Percentiles rank a stretch among this genome's conserved stretches.
Conservation (phyloP, 306 rosid species). For the Trifolium subterraneum region DNA sequence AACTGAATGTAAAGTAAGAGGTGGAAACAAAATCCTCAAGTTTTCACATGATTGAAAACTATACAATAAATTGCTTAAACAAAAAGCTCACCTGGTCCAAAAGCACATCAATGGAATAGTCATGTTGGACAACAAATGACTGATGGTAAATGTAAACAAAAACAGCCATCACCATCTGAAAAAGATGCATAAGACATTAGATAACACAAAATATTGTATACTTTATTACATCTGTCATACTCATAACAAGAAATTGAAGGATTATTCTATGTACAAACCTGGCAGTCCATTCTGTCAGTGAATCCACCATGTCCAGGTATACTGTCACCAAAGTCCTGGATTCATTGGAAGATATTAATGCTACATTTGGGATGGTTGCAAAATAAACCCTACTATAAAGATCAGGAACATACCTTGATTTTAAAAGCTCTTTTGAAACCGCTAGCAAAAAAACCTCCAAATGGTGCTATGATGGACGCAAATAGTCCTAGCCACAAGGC, state of each 20-base stretch:
- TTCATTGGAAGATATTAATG: slow-evolving; percentile 37
- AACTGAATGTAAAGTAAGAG: neutral
- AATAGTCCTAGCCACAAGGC: slow-evolving; percentile 89
- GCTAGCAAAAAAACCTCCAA: slow-evolving; percentile 98
- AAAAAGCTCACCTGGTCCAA: slow-evolving; percentile 70
- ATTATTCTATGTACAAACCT: slow-evolving; percentile 52
- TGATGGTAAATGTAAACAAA: slow-evolving; percentile 94
- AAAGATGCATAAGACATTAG: slow-evolving; percentile 31
- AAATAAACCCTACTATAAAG: slow-evolving; percentile 22
- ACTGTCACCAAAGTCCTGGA: slow-evolving; percentile 95
- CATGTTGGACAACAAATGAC: slow-evolving; percentile 70
- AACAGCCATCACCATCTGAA: slow-evolving; percentile 98
- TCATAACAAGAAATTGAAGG: too few species aligned
- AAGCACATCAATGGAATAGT: slow-evolving; percentile 76
- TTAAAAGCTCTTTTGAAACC: slow-evolving; percentile 98
- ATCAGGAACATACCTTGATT: slow-evolving; percentile 68
- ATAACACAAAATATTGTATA: neutral
- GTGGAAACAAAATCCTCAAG: neutral
- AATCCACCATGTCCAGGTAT: slow-evolving; percentile 99
- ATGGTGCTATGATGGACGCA: slow-evolving; percentile 97
- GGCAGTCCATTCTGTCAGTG: slow-evolving; percentile 99
- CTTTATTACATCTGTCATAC: too few species aligned
- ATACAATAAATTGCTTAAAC: neutral
- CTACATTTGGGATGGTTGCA: slow-evolving; percentile 24
- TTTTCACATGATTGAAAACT: slow-evolving; percentile 30